phyloP scores from a whole-genome alignment of 352 stramenopile species.

The Pythium brassicae region DNA sequence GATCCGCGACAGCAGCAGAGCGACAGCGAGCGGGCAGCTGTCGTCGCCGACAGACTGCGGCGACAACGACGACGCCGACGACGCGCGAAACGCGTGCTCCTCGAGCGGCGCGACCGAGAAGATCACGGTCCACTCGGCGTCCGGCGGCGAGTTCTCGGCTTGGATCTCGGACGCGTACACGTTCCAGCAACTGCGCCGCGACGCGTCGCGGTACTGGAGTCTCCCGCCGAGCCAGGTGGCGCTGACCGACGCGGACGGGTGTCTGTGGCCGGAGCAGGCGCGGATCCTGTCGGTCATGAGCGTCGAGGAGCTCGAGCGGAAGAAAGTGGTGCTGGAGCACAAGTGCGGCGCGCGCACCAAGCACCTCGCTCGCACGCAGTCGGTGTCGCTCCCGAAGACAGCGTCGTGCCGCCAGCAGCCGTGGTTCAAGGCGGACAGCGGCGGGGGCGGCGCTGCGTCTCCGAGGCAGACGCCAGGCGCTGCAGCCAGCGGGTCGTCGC shows the following conservation, averaged over 20 bases:
- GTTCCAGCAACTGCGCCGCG: slow-evolving; percentile 66
- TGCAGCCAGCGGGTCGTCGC: background rate
- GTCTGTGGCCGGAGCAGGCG: slow-evolving; percentile 76
- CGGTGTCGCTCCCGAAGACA: slow-evolving; percentile 1
- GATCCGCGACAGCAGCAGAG: slow-evolving; percentile 42
- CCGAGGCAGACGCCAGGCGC: background rate
- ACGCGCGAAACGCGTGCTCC: background rate
- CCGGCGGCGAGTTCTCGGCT: slow-evolving; percentile 54
- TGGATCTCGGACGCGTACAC: slow-evolving; percentile 73
- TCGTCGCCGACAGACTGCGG: slow-evolving; percentile 10
- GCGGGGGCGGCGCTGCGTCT: background rate
- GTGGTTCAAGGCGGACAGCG: background rate
- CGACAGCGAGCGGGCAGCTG: background rate
- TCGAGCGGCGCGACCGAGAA: slow-evolving; percentile 27
- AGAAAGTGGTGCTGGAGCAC: slow-evolving; percentile 49
- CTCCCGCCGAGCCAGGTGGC: slow-evolving; percentile 35
- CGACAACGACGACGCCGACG: background rate
- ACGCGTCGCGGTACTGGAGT: slow-evolving; percentile 71
- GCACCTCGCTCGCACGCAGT: slow-evolving; percentile 15
- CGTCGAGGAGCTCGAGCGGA: slow-evolving; percentile 36
- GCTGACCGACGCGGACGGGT: slow-evolving; percentile 55
- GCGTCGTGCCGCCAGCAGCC: slow-evolving; percentile 1
- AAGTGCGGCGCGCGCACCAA: slow-evolving; percentile 27
- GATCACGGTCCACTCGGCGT: slow-evolving; percentile 41
- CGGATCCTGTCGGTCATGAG: slow-evolving; percentile 60